Conservation (phyloP, 2,329 filamentous ascomycete genomes). For the Myriosclerotinia duriaeana region DNA sequence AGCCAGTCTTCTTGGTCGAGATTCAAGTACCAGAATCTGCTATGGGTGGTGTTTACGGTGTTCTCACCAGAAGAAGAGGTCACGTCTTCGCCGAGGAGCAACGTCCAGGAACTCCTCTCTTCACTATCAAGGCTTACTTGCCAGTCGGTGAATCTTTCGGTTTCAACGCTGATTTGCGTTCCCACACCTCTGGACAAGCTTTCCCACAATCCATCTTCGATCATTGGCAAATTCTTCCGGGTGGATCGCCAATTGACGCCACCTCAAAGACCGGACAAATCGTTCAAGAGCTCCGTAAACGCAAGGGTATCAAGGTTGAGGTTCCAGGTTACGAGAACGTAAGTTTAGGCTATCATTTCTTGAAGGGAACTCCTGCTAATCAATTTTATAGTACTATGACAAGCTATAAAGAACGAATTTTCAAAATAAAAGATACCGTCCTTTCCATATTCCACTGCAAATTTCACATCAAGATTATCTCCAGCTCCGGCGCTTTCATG, state of each 20-base stretch:
- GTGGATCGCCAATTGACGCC: conserved; percentile 85
- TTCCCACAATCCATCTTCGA: conserved; percentile 99
- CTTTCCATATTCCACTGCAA: conserved; percentile 32
- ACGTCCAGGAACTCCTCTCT: conserved; percentile 96
- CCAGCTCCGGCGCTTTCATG: conserved; percentile 35
- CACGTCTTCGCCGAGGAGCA: conserved; percentile 99
- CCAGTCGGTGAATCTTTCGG: conserved; percentile 98
- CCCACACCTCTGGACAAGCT: conserved; percentile 91
- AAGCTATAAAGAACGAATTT: conserved; percentile 72
- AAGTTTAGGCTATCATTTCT: conserved; percentile 51
- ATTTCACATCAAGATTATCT: conserved; percentile 32
- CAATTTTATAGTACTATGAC: conserved; percentile 80
- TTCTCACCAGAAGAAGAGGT: conserved; percentile 95
- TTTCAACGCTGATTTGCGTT: conserved; percentile 96
- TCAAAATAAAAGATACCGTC: conserved; percentile 38
- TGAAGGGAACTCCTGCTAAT: conserved; percentile 43
- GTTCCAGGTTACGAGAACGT: conserved; percentile 94
- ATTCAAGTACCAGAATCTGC: conserved; percentile 98
- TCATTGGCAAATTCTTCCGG: conserved; percentile 95
- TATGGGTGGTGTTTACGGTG: conserved; percentile 99
- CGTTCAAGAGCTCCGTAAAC: conserved; percentile 90
- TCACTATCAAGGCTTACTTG: conserved; percentile 98
- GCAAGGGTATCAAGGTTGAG: conserved; percentile 98
- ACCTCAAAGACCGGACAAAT: conserved; percentile 80
- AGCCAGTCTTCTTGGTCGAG: conserved; percentile 98